These are phyloP conservation scores for Elymus sibiricus DNA, from an alignment of 176 grass and related monocot species.

Conservation along the genomic window DNA sequence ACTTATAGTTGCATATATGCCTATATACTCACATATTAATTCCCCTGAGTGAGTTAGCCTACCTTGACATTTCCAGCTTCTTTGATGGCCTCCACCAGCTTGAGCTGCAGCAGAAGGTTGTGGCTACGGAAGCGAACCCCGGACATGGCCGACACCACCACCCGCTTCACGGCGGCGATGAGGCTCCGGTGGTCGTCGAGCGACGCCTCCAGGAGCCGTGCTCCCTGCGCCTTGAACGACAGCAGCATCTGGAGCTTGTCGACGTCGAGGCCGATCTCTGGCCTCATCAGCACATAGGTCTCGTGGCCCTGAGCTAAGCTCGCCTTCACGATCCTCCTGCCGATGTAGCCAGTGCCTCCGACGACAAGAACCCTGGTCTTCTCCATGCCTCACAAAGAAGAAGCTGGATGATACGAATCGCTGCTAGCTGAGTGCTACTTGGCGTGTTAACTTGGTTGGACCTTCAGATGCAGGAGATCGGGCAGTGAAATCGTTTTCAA, in stretches of 20 bases:
- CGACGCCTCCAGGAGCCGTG: slow-evolving; percentile 39
- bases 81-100: slow-evolving; percentile 66
- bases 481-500: not conserved
- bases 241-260: slow-evolving; percentile 47
- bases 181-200: slow-evolving; percentile 39
- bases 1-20: not conserved
- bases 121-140: slow-evolving; percentile 7
- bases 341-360: slow-evolving; percentile 40
- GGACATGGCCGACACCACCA: slow-evolving; percentile 48
- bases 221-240: slow-evolving; percentile 53
- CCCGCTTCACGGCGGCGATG: slow-evolving; percentile 49
- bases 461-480: not conserved
- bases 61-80: slow-evolving; percentile 69
- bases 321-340: slow-evolving; percentile 30
- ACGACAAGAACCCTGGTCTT: slow-evolving; percentile 32
- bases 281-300: slow-evolving; percentile 45
- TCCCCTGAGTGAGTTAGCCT: not conserved
- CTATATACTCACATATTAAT: not conserved
- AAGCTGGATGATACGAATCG: not conserved
- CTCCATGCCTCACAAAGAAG: not conserved
- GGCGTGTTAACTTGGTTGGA: too few species aligned
- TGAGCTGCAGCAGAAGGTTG: slow-evolving; percentile 38
- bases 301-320: slow-evolving; percentile 48
- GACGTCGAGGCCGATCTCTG: slow-evolving; percentile 39
- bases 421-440: not conserved